Conservation (phyloP, 495 filamentous ascomycete genomes). For the Haplographium delicatum region DNA sequence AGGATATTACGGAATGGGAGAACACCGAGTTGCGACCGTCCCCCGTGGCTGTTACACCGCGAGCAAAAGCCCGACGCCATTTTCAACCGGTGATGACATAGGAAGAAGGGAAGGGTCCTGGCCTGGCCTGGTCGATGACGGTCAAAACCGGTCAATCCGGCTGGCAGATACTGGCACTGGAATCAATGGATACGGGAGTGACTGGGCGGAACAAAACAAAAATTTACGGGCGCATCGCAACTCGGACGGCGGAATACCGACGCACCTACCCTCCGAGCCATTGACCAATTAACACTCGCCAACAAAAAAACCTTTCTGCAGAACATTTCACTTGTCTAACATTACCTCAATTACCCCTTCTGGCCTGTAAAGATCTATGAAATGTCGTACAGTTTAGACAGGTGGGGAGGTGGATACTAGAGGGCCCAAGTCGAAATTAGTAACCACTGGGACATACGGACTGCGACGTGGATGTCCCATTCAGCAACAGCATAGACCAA, state of each 20-base stretch:
- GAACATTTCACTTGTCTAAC: conserved; percentile 3
- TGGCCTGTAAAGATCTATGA: neutral
- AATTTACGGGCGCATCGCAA: neutral
- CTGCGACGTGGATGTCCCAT: neutral
- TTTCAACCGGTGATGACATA: neutral
- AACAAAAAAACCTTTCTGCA: neutral
- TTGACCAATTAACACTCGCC: conserved; percentile 6
- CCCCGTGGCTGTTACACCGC: no score
- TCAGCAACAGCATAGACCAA: neutral
- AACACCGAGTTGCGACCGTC: neutral
- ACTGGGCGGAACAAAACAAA: neutral
- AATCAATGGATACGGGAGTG: neutral
- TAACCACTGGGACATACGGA: neutral
- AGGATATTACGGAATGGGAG: neutral
- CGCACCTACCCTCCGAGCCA: neutral
- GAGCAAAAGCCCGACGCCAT: no score
- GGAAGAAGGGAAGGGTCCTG: neutral
- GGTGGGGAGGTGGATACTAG: neutral
- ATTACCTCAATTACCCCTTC: conserved; percentile 18
- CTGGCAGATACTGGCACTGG: neutral
- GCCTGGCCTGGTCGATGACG: neutral
- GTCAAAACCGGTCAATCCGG: neutral
- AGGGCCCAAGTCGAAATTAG: neutral
- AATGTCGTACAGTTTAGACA: neutral
- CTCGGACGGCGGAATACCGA: neutral